Conservation (phyloP, 345 rosid genomes). For the Stellera chamaejasme region DNA sequence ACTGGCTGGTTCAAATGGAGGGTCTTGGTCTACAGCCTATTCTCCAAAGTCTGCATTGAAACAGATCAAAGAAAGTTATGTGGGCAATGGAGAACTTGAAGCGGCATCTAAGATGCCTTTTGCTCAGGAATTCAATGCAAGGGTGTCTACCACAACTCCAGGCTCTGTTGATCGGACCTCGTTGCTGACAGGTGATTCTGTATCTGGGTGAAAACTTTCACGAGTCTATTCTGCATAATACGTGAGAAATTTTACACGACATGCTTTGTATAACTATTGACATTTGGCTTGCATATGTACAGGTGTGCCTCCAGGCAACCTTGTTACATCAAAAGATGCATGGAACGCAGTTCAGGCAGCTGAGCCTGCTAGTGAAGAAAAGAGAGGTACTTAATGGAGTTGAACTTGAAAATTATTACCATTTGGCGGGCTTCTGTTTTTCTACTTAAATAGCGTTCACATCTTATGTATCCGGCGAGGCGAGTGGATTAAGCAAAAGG, state of each 20-base stretch:
- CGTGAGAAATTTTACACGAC: too few species aligned
- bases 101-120: slow-evolving; percentile 16
- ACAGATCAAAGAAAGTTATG: slow-evolving; percentile 19
- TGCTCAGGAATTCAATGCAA: slow-evolving; percentile 34
- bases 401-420: background rate
- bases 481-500: too few species aligned
- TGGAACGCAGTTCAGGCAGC: slow-evolving; percentile 34
- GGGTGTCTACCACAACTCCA: slow-evolving; percentile 19
- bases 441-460: background rate
- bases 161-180: slow-evolving; percentile 30
- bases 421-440: background rate
- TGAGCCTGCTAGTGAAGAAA: slow-evolving; percentile 34
- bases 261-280: too few species aligned
- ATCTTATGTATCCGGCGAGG: too few species aligned
- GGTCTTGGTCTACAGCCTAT: slow-evolving; percentile 80
- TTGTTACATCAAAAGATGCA: slow-evolving; percentile 19
- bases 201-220: too few species aligned
- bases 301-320: slow-evolving; percentile 23
- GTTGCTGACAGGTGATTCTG: slow-evolving; percentile 35
- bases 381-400: slow-evolving; percentile 15
- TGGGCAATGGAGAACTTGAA: slow-evolving; percentile 24
- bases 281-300: background rate
- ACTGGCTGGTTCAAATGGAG: slow-evolving; percentile 83
- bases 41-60: slow-evolving; percentile 37
- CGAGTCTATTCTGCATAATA: too few species aligned